Evolutionary conservation across 345 rosid species (phyloP), one percentile per base, ranked within the genome.

Genomic region (Sonneratia caseolaris): DNA sequence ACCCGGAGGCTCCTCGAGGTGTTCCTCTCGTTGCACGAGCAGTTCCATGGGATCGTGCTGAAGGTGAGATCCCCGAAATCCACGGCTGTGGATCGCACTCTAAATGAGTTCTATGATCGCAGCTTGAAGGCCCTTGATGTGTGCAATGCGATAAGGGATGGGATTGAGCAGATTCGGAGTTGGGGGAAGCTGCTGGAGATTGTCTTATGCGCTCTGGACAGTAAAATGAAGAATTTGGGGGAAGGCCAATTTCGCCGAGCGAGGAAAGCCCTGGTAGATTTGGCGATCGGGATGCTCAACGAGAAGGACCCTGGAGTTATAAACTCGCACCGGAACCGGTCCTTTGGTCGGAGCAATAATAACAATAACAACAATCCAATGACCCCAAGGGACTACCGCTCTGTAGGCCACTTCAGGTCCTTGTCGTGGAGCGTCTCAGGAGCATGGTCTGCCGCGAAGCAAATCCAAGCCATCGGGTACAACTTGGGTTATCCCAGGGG

Each of bases 351-450:
- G 55, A 66, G 62, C 78, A 86, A 13, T 13, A 47, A 47, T 47
- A 47, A 2, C 43, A 16, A 8, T 35, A 62, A 13, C 27, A 62
- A 13, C 27, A 32, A 62, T 35, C 66, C 66, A 0, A 27, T 15
- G 6, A 62, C 71, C 6, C 59, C 76, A 5, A 86, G 59, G 79
- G 91, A 88, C 61, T 81, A 71, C 37, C 79, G 82, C 21, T 70
- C 76, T 12, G 49, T 85, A 0, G 93, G 85, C n/a, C 93, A 86
- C 78, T 90, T 89, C 73, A 73, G 97, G 66, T 95, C 99, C 19
- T 79, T 95, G 72, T 95, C 99, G 1, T 95, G 99, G 99, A 95
- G 97, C 67, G 97, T 95, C 10, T 95, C 99, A 4, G 80, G 97
- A 80, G 90, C 96, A 0, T 92, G 99, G 99, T 95, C 99, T 0